Percentiles rank a stretch among this genome's conserved stretches.
Conservation (phyloP, 306 rosid genomes). For the Acacia confusa region DNA sequence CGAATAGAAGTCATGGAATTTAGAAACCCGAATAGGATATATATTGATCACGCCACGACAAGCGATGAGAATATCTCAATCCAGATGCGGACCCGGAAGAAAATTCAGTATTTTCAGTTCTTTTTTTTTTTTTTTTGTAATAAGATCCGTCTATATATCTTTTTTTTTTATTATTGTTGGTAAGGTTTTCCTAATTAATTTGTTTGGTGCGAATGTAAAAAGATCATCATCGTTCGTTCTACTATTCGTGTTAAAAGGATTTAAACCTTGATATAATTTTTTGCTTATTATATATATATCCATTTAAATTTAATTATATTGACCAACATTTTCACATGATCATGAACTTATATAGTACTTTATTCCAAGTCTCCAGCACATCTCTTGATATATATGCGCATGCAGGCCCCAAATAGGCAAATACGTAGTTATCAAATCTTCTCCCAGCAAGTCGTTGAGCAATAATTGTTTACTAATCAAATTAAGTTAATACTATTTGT, state of each 20-base stretch:
- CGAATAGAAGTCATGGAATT: slow-evolving; percentile 1
- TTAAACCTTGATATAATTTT: too few species aligned
- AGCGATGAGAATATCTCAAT: slow-evolving; percentile 55
- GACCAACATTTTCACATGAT: too few species aligned
- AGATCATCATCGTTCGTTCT: too few species aligned
- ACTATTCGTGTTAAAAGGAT: too few species aligned
- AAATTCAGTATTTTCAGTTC: too few species aligned
- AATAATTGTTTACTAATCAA: not conserved
- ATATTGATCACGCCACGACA: slow-evolving; percentile 52
- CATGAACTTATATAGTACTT: too few species aligned
- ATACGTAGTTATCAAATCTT: not conserved
- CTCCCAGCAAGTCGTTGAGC: not conserved
- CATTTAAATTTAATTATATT: too few species aligned
- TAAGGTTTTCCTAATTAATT: not conserved
- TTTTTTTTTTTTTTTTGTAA: too few species aligned
- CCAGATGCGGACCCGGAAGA: slow-evolving; percentile 42
- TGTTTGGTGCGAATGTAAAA: not conserved
- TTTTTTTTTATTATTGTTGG: not conserved
- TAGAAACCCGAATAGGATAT: not conserved
- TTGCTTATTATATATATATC: too few species aligned
- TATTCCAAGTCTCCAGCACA: too few species aligned
- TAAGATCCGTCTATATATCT: too few species aligned
- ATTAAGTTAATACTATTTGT: not conserved
- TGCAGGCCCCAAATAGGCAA: not conserved
- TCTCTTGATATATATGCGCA: too few species aligned